phyloP scores from a whole-genome alignment of 2,329 filamentous ascomycete species.

The Graphiopsis chlorocephala region DNA sequence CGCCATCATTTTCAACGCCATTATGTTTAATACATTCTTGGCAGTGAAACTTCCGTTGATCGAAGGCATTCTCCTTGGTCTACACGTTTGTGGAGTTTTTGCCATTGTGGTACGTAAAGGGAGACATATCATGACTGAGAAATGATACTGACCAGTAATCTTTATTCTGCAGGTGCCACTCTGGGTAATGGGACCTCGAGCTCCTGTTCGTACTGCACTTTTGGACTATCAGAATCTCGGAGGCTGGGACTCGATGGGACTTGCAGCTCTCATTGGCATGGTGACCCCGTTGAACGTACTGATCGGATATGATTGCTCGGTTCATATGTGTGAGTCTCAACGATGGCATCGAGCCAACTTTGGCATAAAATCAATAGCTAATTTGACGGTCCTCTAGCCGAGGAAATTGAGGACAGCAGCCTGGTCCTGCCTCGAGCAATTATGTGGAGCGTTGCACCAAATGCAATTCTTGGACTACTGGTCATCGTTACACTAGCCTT shows the following conservation, averaged over 20 bases:
- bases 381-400: slow-evolving; percentile 14
- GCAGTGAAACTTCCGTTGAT: slow-evolving; percentile 44
- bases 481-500: slow-evolving; percentile 35
- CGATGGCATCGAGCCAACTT: not conserved
- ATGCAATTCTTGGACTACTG: slow-evolving; percentile 24
- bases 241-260: slow-evolving; percentile 26
- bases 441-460: slow-evolving; percentile 22
- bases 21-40: slow-evolving; percentile 44
- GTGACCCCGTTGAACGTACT: slow-evolving; percentile 28
- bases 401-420: slow-evolving; percentile 25
- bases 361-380: not conserved
- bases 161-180: slow-evolving; percentile 16
- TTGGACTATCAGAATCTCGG: slow-evolving; percentile 24
- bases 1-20: slow-evolving; percentile 36
- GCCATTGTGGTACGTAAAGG: slow-evolving; percentile 23
- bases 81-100: slow-evolving; percentile 38
- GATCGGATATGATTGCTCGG: slow-evolving; percentile 27
- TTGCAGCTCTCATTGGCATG: slow-evolving; percentile 44
- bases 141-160: not conserved
- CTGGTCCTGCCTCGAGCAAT: slow-evolving; percentile 23
- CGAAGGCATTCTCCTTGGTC: slow-evolving; percentile 38
- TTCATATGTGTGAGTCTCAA: slow-evolving; percentile 25
- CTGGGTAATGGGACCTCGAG: slow-evolving; percentile 27
- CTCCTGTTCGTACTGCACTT: slow-evolving; percentile 19
- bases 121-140: not conserved